A percentile compares a stretch with the other conserved stretches of the same genome.
These are phyloP conservation scores for Pelargonium myrrhifolium DNA, from an alignment of 441 rosid genomes.

Conservation along the genomic window DNA sequence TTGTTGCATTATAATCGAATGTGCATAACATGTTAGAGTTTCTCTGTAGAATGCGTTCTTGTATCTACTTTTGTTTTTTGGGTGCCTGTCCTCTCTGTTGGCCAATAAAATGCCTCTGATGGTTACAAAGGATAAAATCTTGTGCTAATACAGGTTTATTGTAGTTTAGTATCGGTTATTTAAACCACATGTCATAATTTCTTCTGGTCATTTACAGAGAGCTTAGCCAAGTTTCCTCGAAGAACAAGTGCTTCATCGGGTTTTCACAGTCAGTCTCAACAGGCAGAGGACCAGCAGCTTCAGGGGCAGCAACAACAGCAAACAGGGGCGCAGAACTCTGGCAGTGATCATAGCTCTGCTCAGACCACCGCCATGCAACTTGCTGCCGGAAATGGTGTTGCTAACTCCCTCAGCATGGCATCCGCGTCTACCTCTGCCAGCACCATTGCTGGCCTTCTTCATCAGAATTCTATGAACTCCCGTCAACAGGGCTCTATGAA, in stretches of 20 bases:
- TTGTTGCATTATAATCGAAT: background rate
- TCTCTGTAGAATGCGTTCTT: too few relatives aligned
- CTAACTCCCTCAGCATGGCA: constrained; percentile 43
- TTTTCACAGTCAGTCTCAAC: constrained; percentile 51
- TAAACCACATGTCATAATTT: background rate
- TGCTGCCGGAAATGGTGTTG: constrained; percentile 46
- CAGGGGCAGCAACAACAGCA: constrained; percentile 41
- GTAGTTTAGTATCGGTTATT: background rate
- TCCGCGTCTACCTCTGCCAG: constrained; percentile 61
- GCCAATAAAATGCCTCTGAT: background rate
- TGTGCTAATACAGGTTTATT: background rate
- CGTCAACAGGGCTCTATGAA: constrained; percentile 66
- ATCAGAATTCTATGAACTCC: constrained; percentile 80
- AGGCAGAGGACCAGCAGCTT: constrained; percentile 51
- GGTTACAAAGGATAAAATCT: too few relatives aligned
- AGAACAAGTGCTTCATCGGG: constrained; percentile 52
- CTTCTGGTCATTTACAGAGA: constrained; percentile 42
- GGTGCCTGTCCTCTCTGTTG: background rate
- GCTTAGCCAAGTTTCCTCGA: constrained; percentile 91
- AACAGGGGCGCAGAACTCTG: constrained; percentile 40
- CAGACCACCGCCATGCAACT: constrained; percentile 45
- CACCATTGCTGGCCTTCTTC: constrained; percentile 69
- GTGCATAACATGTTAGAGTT: background rate
- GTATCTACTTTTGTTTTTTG: background rate
- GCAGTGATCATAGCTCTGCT: constrained; percentile 46